Conservation (phyloP, 2,329 filamentous ascomycete species). For the Keithomyces neogunnii region DNA sequence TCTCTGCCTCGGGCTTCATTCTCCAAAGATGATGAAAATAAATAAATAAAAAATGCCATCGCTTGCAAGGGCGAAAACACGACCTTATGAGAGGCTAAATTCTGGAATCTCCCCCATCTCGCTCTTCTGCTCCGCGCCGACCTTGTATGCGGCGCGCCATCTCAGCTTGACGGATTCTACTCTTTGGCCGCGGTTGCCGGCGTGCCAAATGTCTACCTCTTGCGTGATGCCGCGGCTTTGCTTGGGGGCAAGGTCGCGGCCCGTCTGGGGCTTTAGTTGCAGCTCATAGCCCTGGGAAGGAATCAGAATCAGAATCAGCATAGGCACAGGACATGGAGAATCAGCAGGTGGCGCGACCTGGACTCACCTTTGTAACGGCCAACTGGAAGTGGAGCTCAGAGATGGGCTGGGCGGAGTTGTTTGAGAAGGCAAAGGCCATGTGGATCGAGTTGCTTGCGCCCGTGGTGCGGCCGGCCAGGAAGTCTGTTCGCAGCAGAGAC, state of each 20-base stretch:
- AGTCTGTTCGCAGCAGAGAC: conserved; percentile 61
- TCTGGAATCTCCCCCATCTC: conserved; percentile 82
- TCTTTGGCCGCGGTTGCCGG: conserved; percentile 57
- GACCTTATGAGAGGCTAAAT: conserved; percentile 59
- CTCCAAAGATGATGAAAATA: too few species aligned
- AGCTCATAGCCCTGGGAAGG: conserved; percentile 63
- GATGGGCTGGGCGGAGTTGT: conserved; percentile 62
- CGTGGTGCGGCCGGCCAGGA: conserved; percentile 56
- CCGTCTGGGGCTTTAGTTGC: conserved; percentile 76
- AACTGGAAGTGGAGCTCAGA: conserved; percentile 82
- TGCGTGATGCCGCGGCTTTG: conserved; percentile 71
- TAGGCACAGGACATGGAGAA: background rate
- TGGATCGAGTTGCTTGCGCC: conserved; percentile 50
- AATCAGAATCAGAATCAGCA: background rate
- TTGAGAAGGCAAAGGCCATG: conserved; percentile 76
- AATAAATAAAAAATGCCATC: background rate
- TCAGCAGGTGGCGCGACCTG: background rate
- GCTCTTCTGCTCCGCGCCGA: conserved; percentile 57
- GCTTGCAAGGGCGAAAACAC: background rate
- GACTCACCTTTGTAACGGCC: conserved; percentile 79
- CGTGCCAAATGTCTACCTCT: conserved; percentile 64
- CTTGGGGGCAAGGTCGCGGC: conserved; percentile 66
- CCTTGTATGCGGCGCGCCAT: conserved; percentile 76
- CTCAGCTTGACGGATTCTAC: conserved; percentile 80
- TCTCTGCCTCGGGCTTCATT: background rate